Conservation (phyloP, 2,329 filamentous ascomycete genomes). For the Aspergillus viridinutans region DNA sequence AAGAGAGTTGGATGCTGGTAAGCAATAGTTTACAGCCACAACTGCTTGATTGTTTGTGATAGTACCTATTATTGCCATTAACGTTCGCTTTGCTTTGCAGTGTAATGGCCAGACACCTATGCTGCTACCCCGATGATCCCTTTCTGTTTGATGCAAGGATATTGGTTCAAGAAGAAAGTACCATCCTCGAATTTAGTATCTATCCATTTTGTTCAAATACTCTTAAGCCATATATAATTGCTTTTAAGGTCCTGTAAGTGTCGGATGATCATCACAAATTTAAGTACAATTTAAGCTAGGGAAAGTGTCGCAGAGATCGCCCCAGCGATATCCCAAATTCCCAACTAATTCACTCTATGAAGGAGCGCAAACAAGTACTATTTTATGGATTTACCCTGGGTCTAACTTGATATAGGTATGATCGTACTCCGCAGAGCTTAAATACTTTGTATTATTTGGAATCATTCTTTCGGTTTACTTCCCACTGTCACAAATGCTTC, state of each 20-base stretch:
- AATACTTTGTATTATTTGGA: not conserved
- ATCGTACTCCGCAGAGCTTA: not conserved
- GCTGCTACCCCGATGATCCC: not conserved
- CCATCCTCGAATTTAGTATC: not conserved
- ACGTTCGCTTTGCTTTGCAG: not conserved
- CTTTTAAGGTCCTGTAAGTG: conserved; percentile 12
- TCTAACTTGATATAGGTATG: not conserved
- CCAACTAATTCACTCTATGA: not conserved
- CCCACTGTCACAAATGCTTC: not conserved
- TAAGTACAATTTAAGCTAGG: conserved; percentile 8
- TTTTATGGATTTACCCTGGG: not conserved
- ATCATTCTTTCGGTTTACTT: not conserved
- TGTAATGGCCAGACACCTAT: not conserved
- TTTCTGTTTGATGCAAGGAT: not conserved
- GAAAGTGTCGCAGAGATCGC: conserved; percentile 13
- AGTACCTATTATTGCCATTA: not conserved
- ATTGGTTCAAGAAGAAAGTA: not conserved
- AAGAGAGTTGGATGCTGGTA: not conserved
- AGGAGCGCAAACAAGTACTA: not conserved
- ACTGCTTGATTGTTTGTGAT: not conserved
- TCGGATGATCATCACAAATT: conserved; percentile 22
- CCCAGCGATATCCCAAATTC: not conserved
- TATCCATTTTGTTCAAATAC: not conserved
- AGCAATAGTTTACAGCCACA: not conserved
- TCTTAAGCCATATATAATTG: not conserved